These are phyloP conservation scores for Begonia masoniana DNA, from an alignment of 306 rosid genomes.

Conservation along the genomic window DNA sequence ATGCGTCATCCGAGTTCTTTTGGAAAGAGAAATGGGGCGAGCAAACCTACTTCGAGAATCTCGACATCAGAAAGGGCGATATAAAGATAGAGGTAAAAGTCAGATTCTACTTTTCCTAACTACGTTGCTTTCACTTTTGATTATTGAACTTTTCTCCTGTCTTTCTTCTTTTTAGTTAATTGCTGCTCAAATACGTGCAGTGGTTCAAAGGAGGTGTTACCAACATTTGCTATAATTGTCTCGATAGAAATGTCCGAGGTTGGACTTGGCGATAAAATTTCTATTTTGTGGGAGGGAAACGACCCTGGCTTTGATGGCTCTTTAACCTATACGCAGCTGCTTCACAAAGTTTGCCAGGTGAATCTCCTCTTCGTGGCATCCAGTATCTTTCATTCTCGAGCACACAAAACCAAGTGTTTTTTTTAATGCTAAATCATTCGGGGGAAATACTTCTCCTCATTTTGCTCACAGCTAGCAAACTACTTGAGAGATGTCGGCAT, in stretches of 20 bases:
- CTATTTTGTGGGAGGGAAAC: conserved; percentile 88
- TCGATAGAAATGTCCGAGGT: conserved; percentile 70
- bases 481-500: conserved; percentile 69
- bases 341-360: conserved; percentile 76
- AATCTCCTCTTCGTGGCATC: conserved; percentile 2
- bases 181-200: conserved; percentile 16
- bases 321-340: conserved; percentile 78
- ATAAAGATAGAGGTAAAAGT: conserved; percentile 60
- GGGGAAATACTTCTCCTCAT: conserved; percentile 5
- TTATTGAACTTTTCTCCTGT: too few species aligned
- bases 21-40: conserved; percentile 74
- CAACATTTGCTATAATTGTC: conserved; percentile 75
- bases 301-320: conserved; percentile 56
- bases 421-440: background rate
- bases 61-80: conserved; percentile 65
- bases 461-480: conserved; percentile 67
- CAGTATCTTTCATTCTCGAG: background rate
- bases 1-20: conserved; percentile 53
- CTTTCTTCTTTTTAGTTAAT: conserved; percentile 1
- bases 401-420: background rate
- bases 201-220: conserved; percentile 89
- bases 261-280: conserved; percentile 68
- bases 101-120: too few species aligned
- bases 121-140: too few species aligned
- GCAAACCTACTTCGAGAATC: conserved; percentile 48